These are phyloP conservation scores for Picea abies DNA, from an alignment of 83 land plant genomes.

Conservation along the genomic window DNA sequence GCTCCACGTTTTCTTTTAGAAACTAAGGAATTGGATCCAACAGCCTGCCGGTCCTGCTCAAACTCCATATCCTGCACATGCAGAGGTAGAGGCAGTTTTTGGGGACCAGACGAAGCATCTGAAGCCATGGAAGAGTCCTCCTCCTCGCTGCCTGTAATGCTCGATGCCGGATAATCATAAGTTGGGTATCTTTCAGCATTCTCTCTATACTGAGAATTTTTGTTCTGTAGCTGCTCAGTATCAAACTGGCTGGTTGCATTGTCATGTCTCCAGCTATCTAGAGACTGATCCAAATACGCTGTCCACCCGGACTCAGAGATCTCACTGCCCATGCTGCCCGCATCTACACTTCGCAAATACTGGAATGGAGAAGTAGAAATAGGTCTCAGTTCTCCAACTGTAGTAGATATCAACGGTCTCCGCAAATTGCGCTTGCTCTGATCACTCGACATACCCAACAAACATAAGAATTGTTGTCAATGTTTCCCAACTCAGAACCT, in stretches of 20 bases:
- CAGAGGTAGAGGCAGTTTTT: background rate
- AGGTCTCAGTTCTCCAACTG: background rate
- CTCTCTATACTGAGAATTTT: background rate
- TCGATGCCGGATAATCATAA: too few species aligned
- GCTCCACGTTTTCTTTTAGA: background rate
- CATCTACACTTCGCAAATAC: background rate
- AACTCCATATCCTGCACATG: background rate
- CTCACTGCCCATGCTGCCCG: background rate
- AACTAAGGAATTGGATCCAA: background rate
- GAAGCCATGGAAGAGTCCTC: background rate
- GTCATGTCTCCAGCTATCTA: background rate
- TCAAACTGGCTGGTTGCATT: background rate
- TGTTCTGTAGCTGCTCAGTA: background rate
- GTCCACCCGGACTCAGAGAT: slow-evolving; percentile 9
- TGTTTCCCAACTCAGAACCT: too few species aligned
- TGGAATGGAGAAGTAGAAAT: background rate
- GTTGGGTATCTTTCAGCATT: background rate
- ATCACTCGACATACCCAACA: too few species aligned
- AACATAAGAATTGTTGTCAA: too few species aligned
- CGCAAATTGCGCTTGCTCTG: too few species aligned
- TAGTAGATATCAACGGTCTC: background rate
- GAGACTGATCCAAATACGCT: slow-evolving; percentile 7
- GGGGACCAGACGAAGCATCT: slow-evolving; percentile 5
- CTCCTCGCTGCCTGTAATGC: too few species aligned
- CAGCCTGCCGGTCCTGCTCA: background rate